Conservation (phyloP, 768 basidiomycete species). For the Xerocomus potaroensis region DNA sequence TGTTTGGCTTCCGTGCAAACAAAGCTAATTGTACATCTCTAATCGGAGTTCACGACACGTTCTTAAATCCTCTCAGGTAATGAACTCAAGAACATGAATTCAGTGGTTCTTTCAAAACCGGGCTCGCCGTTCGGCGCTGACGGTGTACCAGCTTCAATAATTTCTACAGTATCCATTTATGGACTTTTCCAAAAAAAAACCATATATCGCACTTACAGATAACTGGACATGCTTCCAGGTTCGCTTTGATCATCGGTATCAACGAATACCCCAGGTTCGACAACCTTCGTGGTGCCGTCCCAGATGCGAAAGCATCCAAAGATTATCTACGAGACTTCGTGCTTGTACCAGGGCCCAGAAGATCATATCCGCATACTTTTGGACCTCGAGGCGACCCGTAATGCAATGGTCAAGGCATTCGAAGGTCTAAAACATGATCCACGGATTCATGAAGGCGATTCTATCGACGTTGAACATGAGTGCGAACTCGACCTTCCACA, state of each 20-base stretch:
- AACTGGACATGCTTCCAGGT: conserved; percentile 1
- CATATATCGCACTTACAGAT: no score
- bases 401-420: conserved; percentile 29
- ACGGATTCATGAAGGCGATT: conserved; percentile 25
- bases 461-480: conserved; percentile 45
- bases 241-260: conserved; percentile 43
- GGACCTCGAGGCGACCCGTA: conserved; percentile 36
- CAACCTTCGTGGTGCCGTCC: conserved; percentile 34
- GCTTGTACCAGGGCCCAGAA: conserved; percentile 26
- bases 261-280: conserved; percentile 31
- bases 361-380: conserved; percentile 36
- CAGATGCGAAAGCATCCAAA: conserved; percentile 38
- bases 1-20: no score
- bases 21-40: no score
- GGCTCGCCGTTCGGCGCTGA: no score
- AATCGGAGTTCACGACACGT: no score
- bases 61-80: no score
- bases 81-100: no score
- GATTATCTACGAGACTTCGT: conserved; percentile 30
- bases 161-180: no score
- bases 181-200: no score
- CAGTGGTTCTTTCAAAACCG: no score
- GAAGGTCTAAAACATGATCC: conserved; percentile 21
- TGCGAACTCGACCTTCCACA: conserved; percentile 30
- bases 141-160: no score